Evolutionary conservation across 176 grass and related monocot genomes (phyloP).

Genomic region (Chrysopogon serrulatus): DNA sequence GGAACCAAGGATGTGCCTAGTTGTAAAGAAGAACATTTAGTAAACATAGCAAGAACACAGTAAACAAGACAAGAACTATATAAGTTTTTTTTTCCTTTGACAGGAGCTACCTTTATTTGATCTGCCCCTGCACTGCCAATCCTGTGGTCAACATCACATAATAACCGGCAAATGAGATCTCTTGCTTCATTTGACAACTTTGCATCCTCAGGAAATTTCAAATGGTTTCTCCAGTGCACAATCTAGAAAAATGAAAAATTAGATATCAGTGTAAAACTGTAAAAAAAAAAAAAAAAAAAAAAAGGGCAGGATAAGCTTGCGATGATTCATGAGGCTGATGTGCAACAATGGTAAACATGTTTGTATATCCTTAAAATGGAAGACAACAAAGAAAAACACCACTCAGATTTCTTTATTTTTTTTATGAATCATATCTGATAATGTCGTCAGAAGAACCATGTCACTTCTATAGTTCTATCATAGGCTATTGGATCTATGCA

Average conservation of each 20-base stretch:
- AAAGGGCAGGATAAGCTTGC: slow-evolving; percentile 1
- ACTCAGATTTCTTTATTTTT: background rate
- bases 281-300: slow-evolving; percentile 14
- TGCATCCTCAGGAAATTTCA: slow-evolving; percentile 97
- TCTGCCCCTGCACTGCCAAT: slow-evolving; percentile 77
- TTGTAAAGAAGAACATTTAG: slow-evolving; percentile 27
- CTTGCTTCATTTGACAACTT: slow-evolving; percentile 81
- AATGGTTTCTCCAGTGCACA: slow-evolving; percentile 97
- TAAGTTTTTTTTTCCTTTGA: slow-evolving; percentile 3
- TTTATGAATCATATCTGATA: background rate
- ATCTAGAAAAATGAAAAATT: slow-evolving; percentile 47
- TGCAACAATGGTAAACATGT: background rate
- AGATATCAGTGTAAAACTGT: background rate
- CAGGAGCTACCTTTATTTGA: slow-evolving; percentile 79
- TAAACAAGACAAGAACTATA: background rate
- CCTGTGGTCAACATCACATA: slow-evolving; percentile 96
- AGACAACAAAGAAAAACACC: background rate
- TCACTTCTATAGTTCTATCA: background rate
- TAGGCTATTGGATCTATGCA: background rate
- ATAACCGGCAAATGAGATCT: slow-evolving; percentile 87
- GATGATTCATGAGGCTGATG: background rate
- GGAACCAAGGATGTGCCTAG: slow-evolving; percentile 96
- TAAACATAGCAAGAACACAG: slow-evolving; percentile 1
- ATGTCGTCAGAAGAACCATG: background rate
- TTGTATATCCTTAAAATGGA: background rate